Base-by-base conservation (phyloP, 2,329 filamentous ascomycete species). In the Penicillium corylophilum region DNA sequence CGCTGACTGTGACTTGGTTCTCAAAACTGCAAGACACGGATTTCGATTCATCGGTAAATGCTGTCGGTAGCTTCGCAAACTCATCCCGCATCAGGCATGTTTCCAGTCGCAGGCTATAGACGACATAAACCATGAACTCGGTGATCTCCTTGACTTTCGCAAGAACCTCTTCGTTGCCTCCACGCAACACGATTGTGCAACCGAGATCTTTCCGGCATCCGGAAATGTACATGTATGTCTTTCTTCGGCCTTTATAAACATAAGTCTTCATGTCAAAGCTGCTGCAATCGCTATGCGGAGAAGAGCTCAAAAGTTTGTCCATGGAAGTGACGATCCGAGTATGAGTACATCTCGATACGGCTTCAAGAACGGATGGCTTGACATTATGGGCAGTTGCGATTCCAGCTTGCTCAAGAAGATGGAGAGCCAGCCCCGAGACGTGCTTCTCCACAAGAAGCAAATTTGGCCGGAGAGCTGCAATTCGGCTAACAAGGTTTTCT, bases 51-150 rank as follows among this genome's bases (percentile, higher is more conserved):
- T 77, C 67, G 3, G 83, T 80, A 8, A 79, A 76, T 24, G 81
- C 81, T 1, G 82, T 80, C 1, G 91, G 91, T 20, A 95, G 87
- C 55, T 92, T 83, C 15, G 95, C 88, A 61, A 90, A 95, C 64
- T 95, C 92, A 69, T 99, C 94, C 46, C 90, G 83, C 82, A 99
- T 89, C 41, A 99, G 77, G 62, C 89, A 96, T 1, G 94, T 96
- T 73, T 99, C 94, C 13, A 99, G 80, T 67, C 95, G 96, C 47
- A 99, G 79, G 64, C 96, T 99, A 73, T 99, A 99, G 12, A 97
- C 92, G 18, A 99, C 95, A 62, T 97, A 99, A 33, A 95, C 88
- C 93, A 99, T 96, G 67, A 99, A 97, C 68, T 99, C 94, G 10
- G 93, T 94, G 60, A 99, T 94, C 46, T 85, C 83, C 73, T 99